Conservation (phyloP, 148 eudicot genomes). For the Arbutus unedo region DNA sequence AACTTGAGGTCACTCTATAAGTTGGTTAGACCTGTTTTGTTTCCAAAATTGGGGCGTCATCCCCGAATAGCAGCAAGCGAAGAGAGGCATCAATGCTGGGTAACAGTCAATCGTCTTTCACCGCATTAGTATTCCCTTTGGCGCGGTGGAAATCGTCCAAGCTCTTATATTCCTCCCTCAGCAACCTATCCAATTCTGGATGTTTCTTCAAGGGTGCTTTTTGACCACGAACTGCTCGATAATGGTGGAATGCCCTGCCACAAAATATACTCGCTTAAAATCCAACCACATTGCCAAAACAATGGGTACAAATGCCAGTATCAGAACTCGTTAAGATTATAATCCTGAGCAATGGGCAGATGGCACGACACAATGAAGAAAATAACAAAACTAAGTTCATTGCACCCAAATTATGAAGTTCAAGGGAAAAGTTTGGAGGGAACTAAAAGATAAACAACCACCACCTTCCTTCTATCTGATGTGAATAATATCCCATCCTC, state of each 20-base stretch:
- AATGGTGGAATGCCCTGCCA: conserved; percentile 91
- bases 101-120: conserved; percentile 24
- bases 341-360: neutral
- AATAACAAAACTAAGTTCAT: neutral
- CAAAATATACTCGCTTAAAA: neutral
- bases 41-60: conserved; percentile 8
- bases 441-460: neutral
- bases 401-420: neutral
- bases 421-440: neutral
- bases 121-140: conserved; percentile 31
- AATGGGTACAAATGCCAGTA: neutral
- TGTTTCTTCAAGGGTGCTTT: conserved; percentile 55
- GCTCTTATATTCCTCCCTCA: conserved; percentile 54
- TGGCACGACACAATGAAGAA: neutral
- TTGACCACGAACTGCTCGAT: conserved; percentile 39
- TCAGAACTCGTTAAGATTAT: neutral
- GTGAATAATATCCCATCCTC: neutral
- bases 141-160: conserved; percentile 66
- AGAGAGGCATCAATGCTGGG: conserved; percentile 8
- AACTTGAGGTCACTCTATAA: conserved; percentile 13
- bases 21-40: conserved; percentile 9
- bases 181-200: conserved; percentile 59
- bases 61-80: neutral
- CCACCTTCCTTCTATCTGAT: neutral
- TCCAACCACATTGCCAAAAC: neutral